Percentiles rank a stretch among this genome's conserved stretches.
phyloP scores from a whole-genome alignment of 441 rosid genomes.

The Gossypium trilobum region DNA sequence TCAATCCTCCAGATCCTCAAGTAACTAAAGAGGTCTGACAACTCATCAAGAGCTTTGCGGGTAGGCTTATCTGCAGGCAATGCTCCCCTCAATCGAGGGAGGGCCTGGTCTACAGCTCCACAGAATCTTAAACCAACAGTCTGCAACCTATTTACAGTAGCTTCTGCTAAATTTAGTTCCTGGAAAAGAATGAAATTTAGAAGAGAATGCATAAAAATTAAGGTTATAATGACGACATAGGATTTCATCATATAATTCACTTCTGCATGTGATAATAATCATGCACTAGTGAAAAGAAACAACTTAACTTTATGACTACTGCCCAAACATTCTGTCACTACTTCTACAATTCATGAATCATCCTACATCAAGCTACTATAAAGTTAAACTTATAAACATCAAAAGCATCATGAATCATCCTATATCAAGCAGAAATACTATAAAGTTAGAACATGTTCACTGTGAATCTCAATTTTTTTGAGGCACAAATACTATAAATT shows the following conservation, averaged over 20 bases:
- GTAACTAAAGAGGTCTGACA: conserved; percentile 64
- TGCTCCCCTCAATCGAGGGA: conserved; percentile 93
- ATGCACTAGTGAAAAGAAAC: not conserved
- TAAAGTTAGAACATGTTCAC: not conserved
- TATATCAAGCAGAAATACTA: not conserved
- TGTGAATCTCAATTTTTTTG: not conserved
- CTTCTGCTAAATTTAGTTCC: conserved; percentile 87
- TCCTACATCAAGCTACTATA: not conserved
- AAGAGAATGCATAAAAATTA: conserved; percentile 5
- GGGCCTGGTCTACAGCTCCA: conserved; percentile 83
- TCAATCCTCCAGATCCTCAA: conserved; percentile 81
- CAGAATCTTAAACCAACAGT: conserved; percentile 87
- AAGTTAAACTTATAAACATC: not conserved
- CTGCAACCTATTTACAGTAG: conserved; percentile 85
- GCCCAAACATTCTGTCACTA: not conserved
- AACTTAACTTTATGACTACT: not conserved
- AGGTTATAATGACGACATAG: conserved; percentile 13
- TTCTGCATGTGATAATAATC: not conserved
- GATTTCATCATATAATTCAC: not conserved
- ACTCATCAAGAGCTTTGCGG: conserved; percentile 80
- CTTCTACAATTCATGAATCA: not conserved
- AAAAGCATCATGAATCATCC: not conserved
- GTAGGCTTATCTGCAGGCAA: conserved; percentile 71
- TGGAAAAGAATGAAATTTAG: conserved; percentile 34
- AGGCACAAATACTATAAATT: not conserved